phyloP scores from a whole-genome alignment of 192 early-diverging fungal genomes.

The Spizellomyces sp. region DNA sequence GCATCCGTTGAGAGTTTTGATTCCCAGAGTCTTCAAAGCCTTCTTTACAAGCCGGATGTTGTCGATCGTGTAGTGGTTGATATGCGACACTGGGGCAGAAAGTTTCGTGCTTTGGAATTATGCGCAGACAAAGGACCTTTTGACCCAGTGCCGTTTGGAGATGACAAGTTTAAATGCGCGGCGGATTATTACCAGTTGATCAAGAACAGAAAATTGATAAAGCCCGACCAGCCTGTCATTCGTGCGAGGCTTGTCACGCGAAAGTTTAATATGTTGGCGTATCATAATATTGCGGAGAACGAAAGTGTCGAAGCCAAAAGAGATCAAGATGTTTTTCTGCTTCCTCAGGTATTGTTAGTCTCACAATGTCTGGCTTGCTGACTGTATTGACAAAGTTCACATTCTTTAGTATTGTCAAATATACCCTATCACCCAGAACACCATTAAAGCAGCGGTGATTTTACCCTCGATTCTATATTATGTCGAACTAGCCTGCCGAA shows the following conservation, averaged over 20 bases:
- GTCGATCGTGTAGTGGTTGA: conserved; percentile 4
- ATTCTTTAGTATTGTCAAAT: conserved; percentile 21
- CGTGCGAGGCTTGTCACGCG: conserved; percentile 19
- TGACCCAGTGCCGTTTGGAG: conserved; percentile 26
- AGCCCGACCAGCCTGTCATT: conserved; percentile 25
- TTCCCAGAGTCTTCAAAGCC: neutral
- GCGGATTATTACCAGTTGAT: conserved; percentile 22
- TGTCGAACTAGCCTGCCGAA: conserved; percentile 19
- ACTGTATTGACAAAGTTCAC: neutral
- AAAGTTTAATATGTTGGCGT: conserved; percentile 34
- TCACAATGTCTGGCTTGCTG: neutral
- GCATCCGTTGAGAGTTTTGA: conserved; percentile 3
- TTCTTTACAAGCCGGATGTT: conserved; percentile 3
- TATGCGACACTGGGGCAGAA: conserved; percentile 7
- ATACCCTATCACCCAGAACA: conserved; percentile 13
- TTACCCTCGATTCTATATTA: conserved; percentile 31
- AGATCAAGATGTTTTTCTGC: conserved; percentile 31
- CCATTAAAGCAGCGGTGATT: conserved; percentile 9
- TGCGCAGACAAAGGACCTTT: conserved; percentile 16
- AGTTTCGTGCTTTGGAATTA: conserved; percentile 18
- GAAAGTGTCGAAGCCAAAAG: conserved; percentile 20
- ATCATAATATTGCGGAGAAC: conserved; percentile 24
- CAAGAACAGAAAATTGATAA: conserved; percentile 6
- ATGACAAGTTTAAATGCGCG: conserved; percentile 24
- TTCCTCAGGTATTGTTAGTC: conserved; percentile 25